Percentiles rank a stretch among this genome's conserved stretches.
Evolutionary conservation across 1,284 basidiomycete species (phyloP).

Genomic region (Austroboletus novae-zelandiae): DNA sequence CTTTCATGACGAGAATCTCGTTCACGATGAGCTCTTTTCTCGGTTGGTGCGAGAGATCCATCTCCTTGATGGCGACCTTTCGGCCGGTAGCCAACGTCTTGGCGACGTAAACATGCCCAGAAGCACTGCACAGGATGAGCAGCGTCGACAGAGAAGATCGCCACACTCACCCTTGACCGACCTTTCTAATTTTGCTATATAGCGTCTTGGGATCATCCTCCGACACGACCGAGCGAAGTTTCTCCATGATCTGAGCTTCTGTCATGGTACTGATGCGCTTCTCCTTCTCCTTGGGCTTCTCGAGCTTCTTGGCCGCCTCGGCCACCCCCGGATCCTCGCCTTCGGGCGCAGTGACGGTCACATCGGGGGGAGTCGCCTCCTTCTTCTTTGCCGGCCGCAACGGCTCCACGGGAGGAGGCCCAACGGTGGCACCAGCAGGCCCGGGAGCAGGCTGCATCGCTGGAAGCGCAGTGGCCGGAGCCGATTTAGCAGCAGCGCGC

Average conservation of each 20-base stretch:
- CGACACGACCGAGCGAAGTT: conserved; percentile 86
- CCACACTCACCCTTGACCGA: conserved; percentile 83
- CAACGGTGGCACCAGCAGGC: conserved; percentile 47
- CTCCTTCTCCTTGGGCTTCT: conserved; percentile 55
- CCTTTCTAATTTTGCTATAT: conserved; percentile 98
- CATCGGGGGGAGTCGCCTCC: conserved; percentile 31
- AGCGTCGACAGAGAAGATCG: not conserved
- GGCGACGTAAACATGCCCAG: conserved; percentile 98
- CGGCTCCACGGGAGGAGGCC: conserved; percentile 69
- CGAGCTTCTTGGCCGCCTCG: conserved; percentile 65
- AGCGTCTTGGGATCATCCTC: conserved; percentile 85
- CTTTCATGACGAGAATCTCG: conserved; percentile 99
- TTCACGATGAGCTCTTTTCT: conserved; percentile 98
- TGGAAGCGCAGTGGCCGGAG: conserved; percentile 46
- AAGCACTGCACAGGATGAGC: conserved; percentile 60
- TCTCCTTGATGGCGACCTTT: conserved; percentile 99
- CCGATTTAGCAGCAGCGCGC: conserved; percentile 52
- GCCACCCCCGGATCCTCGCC: conserved; percentile 52
- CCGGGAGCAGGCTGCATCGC: conserved; percentile 44
- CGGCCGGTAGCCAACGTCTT: conserved; percentile 85
- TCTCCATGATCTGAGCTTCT: conserved; percentile 98
- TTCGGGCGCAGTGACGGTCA: conserved; percentile 45
- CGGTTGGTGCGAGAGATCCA: conserved; percentile 95
- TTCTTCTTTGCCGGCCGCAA: conserved; percentile 74
- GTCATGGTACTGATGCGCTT: conserved; percentile 96